Conservation (phyloP, 1,284 basidiomycete genomes). For the Cryptococcus hybrid region DNA sequence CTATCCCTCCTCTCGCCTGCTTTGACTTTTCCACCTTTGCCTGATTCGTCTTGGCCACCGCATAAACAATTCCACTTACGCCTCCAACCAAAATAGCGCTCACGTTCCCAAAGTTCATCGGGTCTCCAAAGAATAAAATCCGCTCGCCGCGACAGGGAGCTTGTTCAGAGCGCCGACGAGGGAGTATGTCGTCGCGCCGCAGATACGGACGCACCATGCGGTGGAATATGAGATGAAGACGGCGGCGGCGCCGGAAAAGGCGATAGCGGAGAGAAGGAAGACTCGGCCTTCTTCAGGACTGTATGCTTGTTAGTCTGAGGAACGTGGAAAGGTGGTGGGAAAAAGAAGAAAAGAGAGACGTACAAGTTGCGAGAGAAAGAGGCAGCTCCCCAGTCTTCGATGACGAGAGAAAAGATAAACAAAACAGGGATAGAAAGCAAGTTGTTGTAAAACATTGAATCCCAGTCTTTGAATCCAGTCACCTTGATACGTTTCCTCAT, state of each 20-base stretch:
- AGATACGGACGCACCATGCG: constrained; percentile 96
- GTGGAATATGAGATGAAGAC: constrained; percentile 98
- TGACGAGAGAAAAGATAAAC: constrained; percentile 73
- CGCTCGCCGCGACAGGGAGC: constrained; percentile 91
- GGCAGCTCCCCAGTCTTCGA: constrained; percentile 86
- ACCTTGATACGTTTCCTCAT: constrained; percentile 98
- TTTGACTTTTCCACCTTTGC: constrained; percentile 37
- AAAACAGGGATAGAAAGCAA: constrained; percentile 91
- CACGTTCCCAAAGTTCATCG: constrained; percentile 80
- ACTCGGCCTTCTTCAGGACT: constrained; percentile 81
- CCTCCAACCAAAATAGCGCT: constrained; percentile 87
- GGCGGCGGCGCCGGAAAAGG: constrained; percentile 93
- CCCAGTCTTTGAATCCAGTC: constrained; percentile 99
- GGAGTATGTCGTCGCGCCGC: constrained; percentile 94
- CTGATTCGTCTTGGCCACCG: constrained; percentile 68
- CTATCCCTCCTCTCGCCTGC: constrained; percentile 9
- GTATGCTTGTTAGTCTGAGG: constrained; percentile 7
- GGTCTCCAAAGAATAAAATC: constrained; percentile 93
- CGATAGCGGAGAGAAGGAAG: constrained; percentile 81
- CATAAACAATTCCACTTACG: constrained; percentile 85
- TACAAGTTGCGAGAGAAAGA: constrained; percentile 86
- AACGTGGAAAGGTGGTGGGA: too few species aligned
- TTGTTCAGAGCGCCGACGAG: constrained; percentile 99
- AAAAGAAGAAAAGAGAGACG: constrained; percentile 38
- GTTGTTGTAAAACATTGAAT: constrained; percentile 99